Evolutionary conservation across 768 basidiomycete genomes (phyloP).

Genomic region (Hericium rajendrae): DNA sequence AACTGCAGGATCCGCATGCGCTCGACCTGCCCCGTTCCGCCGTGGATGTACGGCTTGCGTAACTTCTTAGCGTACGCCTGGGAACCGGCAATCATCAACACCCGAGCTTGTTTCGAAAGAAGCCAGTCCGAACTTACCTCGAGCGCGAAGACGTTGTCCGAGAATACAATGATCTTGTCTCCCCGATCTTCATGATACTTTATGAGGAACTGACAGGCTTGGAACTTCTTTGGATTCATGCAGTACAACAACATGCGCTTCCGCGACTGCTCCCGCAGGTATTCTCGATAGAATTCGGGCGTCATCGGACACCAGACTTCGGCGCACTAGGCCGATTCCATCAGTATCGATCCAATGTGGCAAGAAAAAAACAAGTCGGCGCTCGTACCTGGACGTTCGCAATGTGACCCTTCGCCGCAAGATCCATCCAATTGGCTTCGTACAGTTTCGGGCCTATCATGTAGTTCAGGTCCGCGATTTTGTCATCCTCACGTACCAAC

Average conservation of each 20-base stretch:
- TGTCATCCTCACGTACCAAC: constrained; percentile 97
- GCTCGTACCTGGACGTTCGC: constrained; percentile 92
- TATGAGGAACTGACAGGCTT: constrained; percentile 97
- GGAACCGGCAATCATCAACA: neutral
- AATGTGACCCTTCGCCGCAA: constrained; percentile 98
- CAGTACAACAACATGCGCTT: constrained; percentile 95
- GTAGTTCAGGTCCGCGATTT: constrained; percentile 96
- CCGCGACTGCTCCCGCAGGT: constrained; percentile 83
- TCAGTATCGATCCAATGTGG: constrained; percentile 1
- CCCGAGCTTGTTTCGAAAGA: neutral
- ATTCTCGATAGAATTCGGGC: constrained; percentile 97
- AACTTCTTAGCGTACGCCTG: constrained; percentile 92
- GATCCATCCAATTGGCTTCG: constrained; percentile 99
- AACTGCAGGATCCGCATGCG: constrained; percentile 90
- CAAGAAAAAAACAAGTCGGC: neutral
- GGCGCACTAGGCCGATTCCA: constrained; percentile 58
- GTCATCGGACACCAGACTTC: constrained; percentile 99
- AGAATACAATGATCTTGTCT: constrained; percentile 99
- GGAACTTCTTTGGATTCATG: constrained; percentile 99
- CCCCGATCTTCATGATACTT: constrained; percentile 96
- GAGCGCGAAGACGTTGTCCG: constrained; percentile 94
- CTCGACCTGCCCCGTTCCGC: constrained; percentile 89
- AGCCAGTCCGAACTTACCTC: constrained; percentile 48
- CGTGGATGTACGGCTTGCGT: constrained; percentile 92
- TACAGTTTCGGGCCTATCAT: constrained; percentile 99